phyloP scores from a whole-genome alignment of 176 grass and related monocot species.

The Chrysopogon serrulatus region DNA sequence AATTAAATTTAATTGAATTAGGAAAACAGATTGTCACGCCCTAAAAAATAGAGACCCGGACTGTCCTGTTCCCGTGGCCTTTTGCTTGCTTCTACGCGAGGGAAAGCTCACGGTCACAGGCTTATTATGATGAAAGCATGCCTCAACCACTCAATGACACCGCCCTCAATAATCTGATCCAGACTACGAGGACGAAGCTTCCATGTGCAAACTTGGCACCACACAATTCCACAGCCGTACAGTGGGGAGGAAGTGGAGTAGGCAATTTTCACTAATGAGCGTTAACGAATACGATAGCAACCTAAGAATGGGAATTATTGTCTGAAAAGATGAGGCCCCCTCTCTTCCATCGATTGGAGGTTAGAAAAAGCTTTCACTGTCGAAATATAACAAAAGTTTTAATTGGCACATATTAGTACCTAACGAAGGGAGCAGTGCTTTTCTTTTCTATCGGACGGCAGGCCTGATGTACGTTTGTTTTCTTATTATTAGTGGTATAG shows the following conservation, averaged over 20 bases:
- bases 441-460: neutral
- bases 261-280: too few relatives aligned
- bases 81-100: conserved; percentile 42
- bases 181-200: neutral
- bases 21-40: neutral
- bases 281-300: too few relatives aligned
- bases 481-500: neutral
- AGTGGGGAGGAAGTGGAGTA: neutral
- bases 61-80: neutral
- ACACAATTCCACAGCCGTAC: neutral
- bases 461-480: neutral
- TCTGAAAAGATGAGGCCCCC: too few relatives aligned
- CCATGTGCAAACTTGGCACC: neutral
- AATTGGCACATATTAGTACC: too few relatives aligned
- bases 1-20: neutral
- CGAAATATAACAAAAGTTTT: too few relatives aligned
- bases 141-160: neutral
- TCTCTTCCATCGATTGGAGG: too few relatives aligned
- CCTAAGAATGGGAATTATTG: too few relatives aligned
- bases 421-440: neutral
- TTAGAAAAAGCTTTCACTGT: too few relatives aligned
- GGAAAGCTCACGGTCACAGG: neutral
- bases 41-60: neutral
- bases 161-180: too few relatives aligned
- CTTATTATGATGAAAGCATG: conserved; percentile 7